Percentiles rank a stretch among this genome's conserved stretches.
Conservation (phyloP, 768 basidiomycete species). For the Pisolithus orientalis region DNA sequence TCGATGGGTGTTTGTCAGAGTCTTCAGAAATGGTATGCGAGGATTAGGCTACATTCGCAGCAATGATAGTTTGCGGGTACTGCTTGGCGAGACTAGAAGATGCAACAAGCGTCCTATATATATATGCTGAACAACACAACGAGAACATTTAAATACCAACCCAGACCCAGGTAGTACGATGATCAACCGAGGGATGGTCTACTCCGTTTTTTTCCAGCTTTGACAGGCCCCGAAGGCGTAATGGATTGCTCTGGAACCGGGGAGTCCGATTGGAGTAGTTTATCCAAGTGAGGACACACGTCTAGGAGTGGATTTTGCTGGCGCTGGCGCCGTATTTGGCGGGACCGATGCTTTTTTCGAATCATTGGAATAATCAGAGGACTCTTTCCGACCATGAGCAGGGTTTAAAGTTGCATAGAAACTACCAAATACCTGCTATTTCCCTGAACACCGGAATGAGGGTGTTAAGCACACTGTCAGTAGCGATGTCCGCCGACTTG, state of each 20-base stretch:
- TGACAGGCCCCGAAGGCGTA: conserved; percentile 12
- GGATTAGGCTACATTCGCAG: conserved; percentile 25
- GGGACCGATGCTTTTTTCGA: conserved; percentile 5
- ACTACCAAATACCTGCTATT: conserved; percentile 34
- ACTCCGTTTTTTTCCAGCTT: conserved; percentile 27
- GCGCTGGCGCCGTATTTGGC: conserved; percentile 13
- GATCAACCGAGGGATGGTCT: conserved; percentile 26
- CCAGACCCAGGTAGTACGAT: conserved; percentile 9
- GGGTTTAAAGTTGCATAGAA: background rate
- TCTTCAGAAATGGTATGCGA: conserved; percentile 4
- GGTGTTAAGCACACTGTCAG: conserved; percentile 48
- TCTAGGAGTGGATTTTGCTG: conserved; percentile 7
- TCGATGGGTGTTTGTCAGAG: conserved; percentile 3
- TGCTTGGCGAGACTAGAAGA: conserved; percentile 22
- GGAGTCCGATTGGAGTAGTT: conserved; percentile 8
- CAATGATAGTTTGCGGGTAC: conserved; percentile 14
- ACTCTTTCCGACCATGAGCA: conserved; percentile 10
- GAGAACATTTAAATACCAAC: conserved; percentile 13
- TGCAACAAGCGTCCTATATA: conserved; percentile 23
- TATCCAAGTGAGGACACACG: conserved; percentile 17
- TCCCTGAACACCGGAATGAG: conserved; percentile 61
- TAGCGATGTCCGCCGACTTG: conserved; percentile 32
- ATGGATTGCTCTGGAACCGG: conserved; percentile 8
- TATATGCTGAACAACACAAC: conserved; percentile 16
- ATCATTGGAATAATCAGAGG: conserved; percentile 20